These are phyloP conservation scores for Calvatia gigantea DNA, from an alignment of 768 basidiomycete species.

Conservation along the genomic window DNA sequence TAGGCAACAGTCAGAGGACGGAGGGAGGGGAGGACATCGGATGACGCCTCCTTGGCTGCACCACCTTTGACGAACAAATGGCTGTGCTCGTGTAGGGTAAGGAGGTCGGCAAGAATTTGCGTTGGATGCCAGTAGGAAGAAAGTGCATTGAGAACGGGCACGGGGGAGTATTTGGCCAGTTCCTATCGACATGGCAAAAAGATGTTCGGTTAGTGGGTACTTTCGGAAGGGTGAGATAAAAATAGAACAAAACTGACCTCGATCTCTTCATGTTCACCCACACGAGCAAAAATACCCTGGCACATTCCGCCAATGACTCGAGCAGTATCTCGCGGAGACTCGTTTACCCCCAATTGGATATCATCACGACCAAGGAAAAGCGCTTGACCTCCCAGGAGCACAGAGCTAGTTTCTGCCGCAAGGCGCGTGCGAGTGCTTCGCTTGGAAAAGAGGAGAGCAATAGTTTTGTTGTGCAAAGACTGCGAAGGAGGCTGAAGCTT, in stretches of 20 bases:
- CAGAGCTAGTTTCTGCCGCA: conserved; percentile 78
- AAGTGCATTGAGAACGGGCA: conserved; percentile 95
- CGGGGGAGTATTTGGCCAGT: conserved; percentile 84
- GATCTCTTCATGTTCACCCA: conserved; percentile 88
- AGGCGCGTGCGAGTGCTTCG: conserved; percentile 91
- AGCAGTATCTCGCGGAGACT: conserved; percentile 78
- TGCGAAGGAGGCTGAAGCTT: conserved; percentile 62
- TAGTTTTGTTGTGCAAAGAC: conserved; percentile 75
- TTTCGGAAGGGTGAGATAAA: too few species aligned
- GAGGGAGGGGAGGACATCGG: conserved; percentile 41
- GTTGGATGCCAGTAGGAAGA: conserved; percentile 97
- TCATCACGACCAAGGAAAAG: conserved; percentile 88
- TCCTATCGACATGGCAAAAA: conserved; percentile 53
- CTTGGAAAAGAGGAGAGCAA: conserved; percentile 91
- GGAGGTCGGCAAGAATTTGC: conserved; percentile 88
- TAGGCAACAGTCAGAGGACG: conserved; percentile 87
- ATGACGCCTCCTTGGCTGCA: conserved; percentile 16
- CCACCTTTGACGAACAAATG: conserved; percentile 39
- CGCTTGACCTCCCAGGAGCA: conserved; percentile 81
- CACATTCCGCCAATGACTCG: conserved; percentile 93
- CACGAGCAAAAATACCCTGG: conserved; percentile 95
- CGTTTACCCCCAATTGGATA: conserved; percentile 96
- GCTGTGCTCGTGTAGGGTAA: conserved; percentile 81
- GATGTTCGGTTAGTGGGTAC: neutral
- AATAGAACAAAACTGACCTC: conserved; percentile 52